Evolutionary conservation across 2,329 filamentous ascomycete species (phyloP).

Genomic region (Colletotrichum trifolii): DNA sequence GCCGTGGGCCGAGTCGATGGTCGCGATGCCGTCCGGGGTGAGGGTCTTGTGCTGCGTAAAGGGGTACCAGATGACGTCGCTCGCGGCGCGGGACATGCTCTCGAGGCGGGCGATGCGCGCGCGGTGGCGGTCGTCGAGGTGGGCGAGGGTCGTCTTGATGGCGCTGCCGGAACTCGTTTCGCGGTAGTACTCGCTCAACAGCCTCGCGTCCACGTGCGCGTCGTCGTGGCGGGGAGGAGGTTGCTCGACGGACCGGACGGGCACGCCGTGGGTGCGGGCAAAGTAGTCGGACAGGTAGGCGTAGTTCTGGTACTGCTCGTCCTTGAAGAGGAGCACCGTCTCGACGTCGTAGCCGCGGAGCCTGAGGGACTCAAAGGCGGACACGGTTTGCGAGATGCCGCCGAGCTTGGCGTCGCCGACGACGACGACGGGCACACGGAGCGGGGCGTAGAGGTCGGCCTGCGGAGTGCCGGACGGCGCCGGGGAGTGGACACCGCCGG

Average conservation of each 20-base stretch:
- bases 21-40: conserved; percentile 70
- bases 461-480: conserved; percentile 80
- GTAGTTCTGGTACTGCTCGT: conserved; percentile 74
- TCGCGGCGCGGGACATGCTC: conserved; percentile 70
- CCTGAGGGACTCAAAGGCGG: conserved; percentile 80
- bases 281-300: conserved; percentile 78
- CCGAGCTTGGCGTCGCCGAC: conserved; percentile 81
- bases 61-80: conserved; percentile 82
- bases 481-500: conserved; percentile 84
- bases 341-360: conserved; percentile 84
- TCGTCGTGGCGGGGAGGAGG: conserved; percentile 64
- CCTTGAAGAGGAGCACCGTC: conserved; percentile 74
- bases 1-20: conserved; percentile 83
- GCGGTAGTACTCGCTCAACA: conserved; percentile 74
- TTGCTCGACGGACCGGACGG: conserved; percentile 65
- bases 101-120: conserved; percentile 68
- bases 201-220: conserved; percentile 59
- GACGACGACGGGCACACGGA: conserved; percentile 79
- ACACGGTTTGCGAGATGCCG: conserved; percentile 83
- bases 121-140: conserved; percentile 64
- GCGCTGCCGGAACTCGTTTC: conserved; percentile 50
- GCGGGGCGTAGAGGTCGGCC: conserved; percentile 79
- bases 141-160: conserved; percentile 58
- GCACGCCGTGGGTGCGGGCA: conserved; percentile 64
- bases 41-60: conserved; percentile 83